Evolutionary conservation across 495 filamentous ascomycete genomes (phyloP), one percentile per base, ranked within the genome.

Genomic region (Diplogelasinospora grovesii): DNA sequence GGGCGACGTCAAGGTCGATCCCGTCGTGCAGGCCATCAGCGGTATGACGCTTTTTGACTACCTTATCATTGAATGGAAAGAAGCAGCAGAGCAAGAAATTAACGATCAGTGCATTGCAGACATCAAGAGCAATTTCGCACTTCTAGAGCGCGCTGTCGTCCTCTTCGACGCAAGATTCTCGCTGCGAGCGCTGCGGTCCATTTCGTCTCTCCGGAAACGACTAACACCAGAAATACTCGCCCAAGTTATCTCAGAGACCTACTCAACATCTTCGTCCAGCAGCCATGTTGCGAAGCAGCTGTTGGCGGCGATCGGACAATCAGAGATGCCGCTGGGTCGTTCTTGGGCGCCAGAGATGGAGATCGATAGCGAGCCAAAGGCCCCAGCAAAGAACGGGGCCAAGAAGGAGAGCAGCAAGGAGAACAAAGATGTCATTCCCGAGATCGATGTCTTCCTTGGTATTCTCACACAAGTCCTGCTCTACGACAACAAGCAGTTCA

Each of bases 141-240:
- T 96, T 20, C 77, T 98, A 45, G 89, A 95, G 50, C 85, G 87
- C 56, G 92, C 92, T 48, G 89, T 97, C 44, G 68, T 82, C 46
- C 77, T 95, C 53, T 98, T 97, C 59, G 92, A 98, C 69, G 78
- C 89, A 36, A 82, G 92, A 66, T 98, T 95, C 66, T 85, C 89
- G 33, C 81, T 98, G 41, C 77, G 93, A 48, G 92, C 92, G 41
- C 76, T 98, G 40, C 84, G 92, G 37, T 94, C 89, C 42, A 93
- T 95, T 66, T 95, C 92, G 26, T 88, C 87, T 42, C 80, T 97
- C 63, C 86, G 92, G 59, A 96, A 96, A 70, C 74, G 85, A 44
- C 76, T 96, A 53, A 84, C 82, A 8, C 73, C 84, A 20, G 86
- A 87, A 50, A 78, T 93, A 51, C 74, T 95, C 45, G 69, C 81